phyloP scores from a whole-genome alignment of 1,284 basidiomycete genomes.

The Malassezia cuniculi region DNA sequence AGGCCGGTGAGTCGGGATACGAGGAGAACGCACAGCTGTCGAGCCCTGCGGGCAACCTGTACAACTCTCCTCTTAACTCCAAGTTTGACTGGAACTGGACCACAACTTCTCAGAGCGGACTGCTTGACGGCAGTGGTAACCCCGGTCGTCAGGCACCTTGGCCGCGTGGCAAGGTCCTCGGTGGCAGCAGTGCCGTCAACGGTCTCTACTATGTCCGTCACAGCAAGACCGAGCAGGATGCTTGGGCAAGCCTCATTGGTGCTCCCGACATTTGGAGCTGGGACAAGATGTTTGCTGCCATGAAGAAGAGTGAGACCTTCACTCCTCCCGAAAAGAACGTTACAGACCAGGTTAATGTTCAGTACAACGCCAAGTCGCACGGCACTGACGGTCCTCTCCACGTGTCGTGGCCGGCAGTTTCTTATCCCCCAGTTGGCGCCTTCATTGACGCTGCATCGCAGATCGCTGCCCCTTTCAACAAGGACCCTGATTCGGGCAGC shows the following conservation, averaged over 20 bases:
- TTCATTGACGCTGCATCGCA: constrained; percentile 18
- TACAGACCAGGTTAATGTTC: constrained; percentile 9
- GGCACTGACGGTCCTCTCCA: constrained; percentile 50
- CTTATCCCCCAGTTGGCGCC: constrained; percentile 20
- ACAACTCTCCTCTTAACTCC: constrained; percentile 22
- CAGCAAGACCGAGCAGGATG: constrained; percentile 19
- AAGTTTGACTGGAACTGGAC: constrained; percentile 30
- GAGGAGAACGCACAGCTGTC: constrained; percentile 15
- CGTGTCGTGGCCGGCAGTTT: constrained; percentile 21
- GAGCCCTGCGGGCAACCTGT: constrained; percentile 23
- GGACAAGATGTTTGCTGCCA: constrained; percentile 20
- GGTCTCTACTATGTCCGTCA: constrained; percentile 31
- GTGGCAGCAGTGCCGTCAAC: constrained; percentile 34
- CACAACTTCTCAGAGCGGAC: constrained; percentile 16
- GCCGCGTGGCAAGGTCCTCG: constrained; percentile 23
- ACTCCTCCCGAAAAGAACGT: constrained; percentile 44
- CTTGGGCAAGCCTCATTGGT: constrained; percentile 21
- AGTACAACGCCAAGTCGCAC: constrained; percentile 46
- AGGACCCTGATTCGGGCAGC: constrained; percentile 51
- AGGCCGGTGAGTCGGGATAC: constrained; percentile 48
- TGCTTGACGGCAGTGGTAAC: constrained; percentile 7
- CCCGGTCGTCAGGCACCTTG: constrained; percentile 9
- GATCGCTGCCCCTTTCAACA: constrained; percentile 48
- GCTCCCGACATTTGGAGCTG: constrained; percentile 20
- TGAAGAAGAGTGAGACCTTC: constrained; percentile 51